A percentile compares a stretch with the other conserved stretches of the same genome.
These are phyloP conservation scores for Actinomortierella wolfii DNA, from an alignment of 371 early-diverging fungal species.

Conservation along the genomic window DNA sequence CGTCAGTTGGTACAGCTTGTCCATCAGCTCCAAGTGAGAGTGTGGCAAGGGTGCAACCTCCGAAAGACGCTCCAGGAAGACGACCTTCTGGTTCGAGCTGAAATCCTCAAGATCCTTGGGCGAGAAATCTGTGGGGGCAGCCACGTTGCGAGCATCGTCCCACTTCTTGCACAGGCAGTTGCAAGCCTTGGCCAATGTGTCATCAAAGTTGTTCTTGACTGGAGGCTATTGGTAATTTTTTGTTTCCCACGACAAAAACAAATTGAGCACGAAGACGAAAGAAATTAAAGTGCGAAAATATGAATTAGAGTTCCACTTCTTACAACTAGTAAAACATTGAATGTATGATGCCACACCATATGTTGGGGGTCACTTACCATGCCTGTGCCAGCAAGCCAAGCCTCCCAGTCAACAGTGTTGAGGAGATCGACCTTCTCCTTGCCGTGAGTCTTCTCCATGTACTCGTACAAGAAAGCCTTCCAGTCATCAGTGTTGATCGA, in stretches of 20 bases:
- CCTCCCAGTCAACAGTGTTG: conserved; percentile 84
- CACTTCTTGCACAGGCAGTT: conserved; percentile 79
- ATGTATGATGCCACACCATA: too few relatives aligned
- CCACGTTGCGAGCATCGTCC: conserved; percentile 61
- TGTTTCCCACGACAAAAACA: too few relatives aligned
- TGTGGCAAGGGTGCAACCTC: conserved; percentile 73
- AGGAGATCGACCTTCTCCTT: conserved; percentile 69
- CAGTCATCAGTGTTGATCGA: conserved; percentile 90
- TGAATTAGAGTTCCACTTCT: too few relatives aligned
- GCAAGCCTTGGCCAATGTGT: conserved; percentile 83
- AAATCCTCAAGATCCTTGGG: conserved; percentile 67
- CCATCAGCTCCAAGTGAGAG: conserved; percentile 68
- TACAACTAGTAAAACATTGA: too few relatives aligned
- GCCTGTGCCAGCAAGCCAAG: conserved; percentile 86
- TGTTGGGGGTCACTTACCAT: conserved; percentile 56
- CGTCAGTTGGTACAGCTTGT: conserved; percentile 74
- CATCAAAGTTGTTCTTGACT: conserved; percentile 84
- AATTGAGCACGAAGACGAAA: neutral
- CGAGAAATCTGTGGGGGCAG: conserved; percentile 58
- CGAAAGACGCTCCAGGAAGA: conserved; percentile 83
- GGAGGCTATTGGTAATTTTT: conserved; percentile 69
- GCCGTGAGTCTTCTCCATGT: conserved; percentile 66
- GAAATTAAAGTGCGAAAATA: conserved; percentile 5
- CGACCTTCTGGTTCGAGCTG: conserved; percentile 77
- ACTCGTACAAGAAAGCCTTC: conserved; percentile 80